Base-by-base conservation (phyloP, 805 yeast genomes). In the Myxozyma mucilagina region DNA sequence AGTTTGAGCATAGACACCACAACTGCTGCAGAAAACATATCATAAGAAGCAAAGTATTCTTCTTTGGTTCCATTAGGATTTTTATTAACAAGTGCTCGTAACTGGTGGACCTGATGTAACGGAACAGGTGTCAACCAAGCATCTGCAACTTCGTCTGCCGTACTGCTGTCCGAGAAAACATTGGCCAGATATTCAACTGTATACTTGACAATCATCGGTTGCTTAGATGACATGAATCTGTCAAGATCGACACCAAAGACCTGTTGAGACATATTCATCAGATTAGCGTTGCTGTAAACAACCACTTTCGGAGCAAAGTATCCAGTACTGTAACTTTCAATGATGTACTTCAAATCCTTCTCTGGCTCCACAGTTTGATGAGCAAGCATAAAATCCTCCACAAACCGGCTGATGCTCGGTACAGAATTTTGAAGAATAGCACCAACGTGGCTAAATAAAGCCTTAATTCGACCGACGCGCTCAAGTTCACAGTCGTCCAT, bases 401-500 rank as follows among this genome's bases (percentile, higher is more conserved):
- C 80, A 9, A 84, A 74, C 4, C 82, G 74, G 71, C 86, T 85
- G 69, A 87, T 74, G 1, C 82, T 76, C 4, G 85, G 79, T 41
- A 86, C 79, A 53, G 82, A 84, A 69, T 84, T 84, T 41, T 89
- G 80, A 39, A 88, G 78, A 1, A 87, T 79, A 0, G 90, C 84
- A 24, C 87, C 76, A 67, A 87, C 88, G 71, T 89, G 96, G 55
- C 84, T 78, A 10, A 87, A 81, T 1, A 86, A 92, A 61, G 87
- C 86, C 72, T 89, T 89, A 63, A 90, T 76, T 0, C 94, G 94
- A 65, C 81, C 80, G 61, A 88, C 77, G 65, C 97, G 80, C 74
- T 90, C 96, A 39, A 82, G 73, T 74, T 90, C 96, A 75, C 94
- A 89, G 68, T 85, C 82, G 71, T 89, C 93, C 89, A 90, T 84